Evolutionary conservation across 2,329 filamentous ascomycete species (phyloP), one percentile per base, ranked within the genome.

Genomic region (Botrytis hyacinthi): DNA sequence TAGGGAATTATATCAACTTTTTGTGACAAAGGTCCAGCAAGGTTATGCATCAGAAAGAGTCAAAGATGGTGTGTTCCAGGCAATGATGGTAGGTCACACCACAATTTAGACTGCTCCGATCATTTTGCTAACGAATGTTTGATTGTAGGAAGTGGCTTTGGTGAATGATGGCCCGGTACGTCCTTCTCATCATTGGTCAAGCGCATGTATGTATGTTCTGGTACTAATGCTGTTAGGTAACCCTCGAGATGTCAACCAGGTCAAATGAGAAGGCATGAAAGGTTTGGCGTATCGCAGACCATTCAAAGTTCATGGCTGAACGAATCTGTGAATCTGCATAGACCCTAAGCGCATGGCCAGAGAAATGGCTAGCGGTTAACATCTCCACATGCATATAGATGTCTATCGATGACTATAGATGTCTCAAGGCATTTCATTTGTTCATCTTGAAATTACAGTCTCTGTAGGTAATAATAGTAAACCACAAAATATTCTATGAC

Each of bases 11-110:
- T 99, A 98, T 81, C 89, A 95, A 72, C 87, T 91, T 80, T 98
- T 99, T 84, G 89, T 95, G 78, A 84, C 88, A 69, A 93, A 92
- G 78, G 90, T 98, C 60, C 88, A 90, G 78, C 86, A 90, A 71
- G 86, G 90, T 4, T 97, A 98, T 81, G 82, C 85, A 8, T 82
- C 88, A 10, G 92, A 94, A 14, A 91, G 87, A 76, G 95, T 99
- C 74, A 94, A 97, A 81, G 92, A 99, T 81, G 96, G 97, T n/a
- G 90, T 95, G 44, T 99, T 99, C 82, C 95, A 97, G 81, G 96
- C 96, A 68, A 98, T 97, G 95, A 99, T 99, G 96, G 79, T 79
- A 76, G n/a, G 70, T 71, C 29, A 66, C 18, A 60, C 40, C n/a
- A 67, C 37, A 20, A 46, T 32, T 29, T 16, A 51, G 29, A 20